phyloP scores from a whole-genome alignment of 2,329 filamentous ascomycete genomes.

The Lachnellula subtilissima region DNA sequence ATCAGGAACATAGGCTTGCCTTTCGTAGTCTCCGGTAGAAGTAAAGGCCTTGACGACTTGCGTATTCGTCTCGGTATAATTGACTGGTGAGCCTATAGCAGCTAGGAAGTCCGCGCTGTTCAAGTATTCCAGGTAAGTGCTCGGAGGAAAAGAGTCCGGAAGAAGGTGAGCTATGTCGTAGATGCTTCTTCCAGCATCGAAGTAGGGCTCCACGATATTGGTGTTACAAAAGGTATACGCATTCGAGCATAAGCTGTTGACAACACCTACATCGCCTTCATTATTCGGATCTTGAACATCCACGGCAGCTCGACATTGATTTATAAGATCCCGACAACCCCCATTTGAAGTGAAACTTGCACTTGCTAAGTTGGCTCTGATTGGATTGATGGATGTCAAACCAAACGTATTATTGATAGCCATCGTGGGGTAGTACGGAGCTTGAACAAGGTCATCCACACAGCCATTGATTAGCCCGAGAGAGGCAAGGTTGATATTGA shows the following conservation, averaged over 20 bases:
- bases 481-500: constrained; percentile 56
- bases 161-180: constrained; percentile 34
- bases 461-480: constrained; percentile 69
- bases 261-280: constrained; percentile 35
- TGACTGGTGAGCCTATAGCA: constrained; percentile 58
- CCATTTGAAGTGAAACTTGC: constrained; percentile 41
- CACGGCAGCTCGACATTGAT: constrained; percentile 45
- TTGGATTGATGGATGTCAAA: constrained; percentile 50
- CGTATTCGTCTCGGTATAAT: constrained; percentile 49
- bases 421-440: constrained; percentile 51
- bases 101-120: constrained; percentile 56
- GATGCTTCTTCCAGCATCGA: constrained; percentile 31
- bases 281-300: constrained; percentile 37
- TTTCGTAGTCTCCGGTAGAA: constrained; percentile 56
- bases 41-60: constrained; percentile 45
- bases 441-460: constrained; percentile 60
- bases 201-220: constrained; percentile 33
- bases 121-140: constrained; percentile 59
- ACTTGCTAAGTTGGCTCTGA: constrained; percentile 43
- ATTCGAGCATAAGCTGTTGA: constrained; percentile 32
- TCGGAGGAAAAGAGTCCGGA: constrained; percentile 58
- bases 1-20: constrained; percentile 54
- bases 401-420: constrained; percentile 63
- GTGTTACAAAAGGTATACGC: constrained; percentile 33
- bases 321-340: constrained; percentile 52